A percentile compares a stretch with the other conserved stretches of the same genome.
phyloP scores from a whole-genome alignment of 306 rosid genomes.

The Astragalus glycyphyllos region DNA sequence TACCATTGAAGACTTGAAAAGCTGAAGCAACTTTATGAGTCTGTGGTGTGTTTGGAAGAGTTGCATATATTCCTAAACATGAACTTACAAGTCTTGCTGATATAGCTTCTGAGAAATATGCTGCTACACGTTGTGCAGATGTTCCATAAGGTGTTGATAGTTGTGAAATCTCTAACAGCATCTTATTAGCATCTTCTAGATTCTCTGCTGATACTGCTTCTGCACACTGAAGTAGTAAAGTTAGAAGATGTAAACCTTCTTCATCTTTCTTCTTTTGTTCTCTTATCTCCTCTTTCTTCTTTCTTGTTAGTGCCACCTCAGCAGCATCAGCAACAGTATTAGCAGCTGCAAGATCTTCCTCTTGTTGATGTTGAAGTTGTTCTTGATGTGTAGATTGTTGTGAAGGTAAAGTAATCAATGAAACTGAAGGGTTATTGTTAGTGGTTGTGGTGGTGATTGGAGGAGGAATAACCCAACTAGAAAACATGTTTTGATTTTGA shows the following conservation, averaged over 20 bases:
- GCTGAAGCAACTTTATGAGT: constrained; percentile 93
- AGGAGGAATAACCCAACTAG: constrained; percentile 59
- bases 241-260: constrained; percentile 85
- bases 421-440: constrained; percentile 40
- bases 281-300: constrained; percentile 72
- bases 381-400: constrained; percentile 24
- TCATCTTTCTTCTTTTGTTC: constrained; percentile 89
- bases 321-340: constrained; percentile 18
- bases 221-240: constrained; percentile 90
- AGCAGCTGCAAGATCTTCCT: constrained; percentile 41
- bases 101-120: constrained; percentile 96
- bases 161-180: constrained; percentile 82
- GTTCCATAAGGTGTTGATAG: constrained; percentile 91
- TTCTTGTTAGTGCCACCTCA: constrained; percentile 46
- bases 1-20: constrained; percentile 95
- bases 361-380: constrained; percentile 30
- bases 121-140: constrained; percentile 95
- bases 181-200: constrained; percentile 81
- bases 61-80: constrained; percentile 81
- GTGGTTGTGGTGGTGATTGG: background rate
- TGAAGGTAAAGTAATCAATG: constrained; percentile 44
- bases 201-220: constrained; percentile 92
- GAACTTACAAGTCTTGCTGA: constrained; percentile 94
- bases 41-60: constrained; percentile 66
- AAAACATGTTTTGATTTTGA: constrained; percentile 51